Conservation (phyloP, 75 land plant species). For the Sequoiadendron giganteum region DNA sequence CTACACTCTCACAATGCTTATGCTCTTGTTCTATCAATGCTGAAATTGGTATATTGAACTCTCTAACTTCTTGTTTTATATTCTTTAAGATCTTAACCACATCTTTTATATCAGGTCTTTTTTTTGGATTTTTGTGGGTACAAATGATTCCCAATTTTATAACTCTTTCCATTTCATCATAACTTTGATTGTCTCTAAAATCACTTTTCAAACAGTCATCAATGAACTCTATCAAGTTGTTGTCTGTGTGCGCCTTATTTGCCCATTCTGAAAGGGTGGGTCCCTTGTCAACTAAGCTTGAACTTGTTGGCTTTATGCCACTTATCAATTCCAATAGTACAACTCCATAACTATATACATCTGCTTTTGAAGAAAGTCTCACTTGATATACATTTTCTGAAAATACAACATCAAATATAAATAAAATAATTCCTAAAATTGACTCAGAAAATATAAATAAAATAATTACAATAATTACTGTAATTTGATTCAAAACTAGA, state of each 20-base stretch:
- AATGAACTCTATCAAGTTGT: background rate
- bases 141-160: background rate
- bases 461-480: too few relatives aligned
- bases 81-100: background rate
- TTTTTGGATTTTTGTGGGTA: too few relatives aligned
- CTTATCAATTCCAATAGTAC: background rate
- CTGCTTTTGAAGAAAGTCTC: background rate
- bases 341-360: background rate
- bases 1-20: too few relatives aligned
- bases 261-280: background rate
- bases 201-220: background rate
- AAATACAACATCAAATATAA: too few relatives aligned
- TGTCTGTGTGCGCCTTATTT: background rate
- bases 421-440: too few relatives aligned
- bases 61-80: background rate
- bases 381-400: background rate
- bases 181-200: background rate
- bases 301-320: background rate
- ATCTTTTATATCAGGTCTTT: background rate
- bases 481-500: too few relatives aligned
- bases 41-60: background rate
- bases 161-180: background rate
- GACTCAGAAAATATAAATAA: too few relatives aligned
- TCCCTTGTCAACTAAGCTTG: background rate
- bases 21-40: too few relatives aligned